Conservation (phyloP, 805 yeast species). For the Cyberlindnera xylosilytica region DNA sequence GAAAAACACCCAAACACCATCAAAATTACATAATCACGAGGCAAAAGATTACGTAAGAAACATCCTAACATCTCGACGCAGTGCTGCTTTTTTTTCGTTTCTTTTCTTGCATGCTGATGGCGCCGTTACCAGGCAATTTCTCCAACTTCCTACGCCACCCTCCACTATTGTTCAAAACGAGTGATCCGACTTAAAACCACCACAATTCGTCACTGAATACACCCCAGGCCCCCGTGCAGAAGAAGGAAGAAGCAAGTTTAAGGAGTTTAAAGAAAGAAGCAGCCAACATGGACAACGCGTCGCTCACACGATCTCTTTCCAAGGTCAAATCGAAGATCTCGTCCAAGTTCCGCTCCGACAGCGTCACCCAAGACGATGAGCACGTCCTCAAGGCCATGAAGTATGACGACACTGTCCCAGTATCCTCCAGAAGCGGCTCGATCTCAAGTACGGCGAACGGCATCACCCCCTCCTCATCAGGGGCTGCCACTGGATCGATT, state of each 20-base stretch:
- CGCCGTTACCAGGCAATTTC: neutral
- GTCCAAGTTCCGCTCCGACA: slow-evolving; percentile 16
- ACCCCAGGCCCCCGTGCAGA: no score
- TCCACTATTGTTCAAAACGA: no score
- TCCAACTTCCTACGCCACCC: no score
- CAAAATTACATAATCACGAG: no score
- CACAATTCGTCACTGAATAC: no score
- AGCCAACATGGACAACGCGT: slow-evolving; percentile 12
- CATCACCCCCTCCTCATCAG: neutral
- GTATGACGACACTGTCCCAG: slow-evolving; percentile 18
- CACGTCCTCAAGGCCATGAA: slow-evolving; percentile 21
- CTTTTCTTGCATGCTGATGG: neutral
- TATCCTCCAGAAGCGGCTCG: neutral
- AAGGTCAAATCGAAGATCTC: slow-evolving; percentile 24
- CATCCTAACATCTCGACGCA: neutral
- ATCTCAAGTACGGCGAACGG: neutral
- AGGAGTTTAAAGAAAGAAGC: no score
- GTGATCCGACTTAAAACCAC: no score
- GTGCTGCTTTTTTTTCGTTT: neutral
- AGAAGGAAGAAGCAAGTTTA: no score
- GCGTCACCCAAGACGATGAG: slow-evolving; percentile 11
- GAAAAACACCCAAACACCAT: no score
- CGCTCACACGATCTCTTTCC: slow-evolving; percentile 24
- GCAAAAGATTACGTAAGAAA: no score
- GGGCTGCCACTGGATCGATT: neutral